A percentile compares a stretch with the other conserved stretches of the same genome.
Evolutionary conservation across 2,329 filamentous ascomycete species (phyloP).

Genomic region (Neofusicoccum cordaticola): DNA sequence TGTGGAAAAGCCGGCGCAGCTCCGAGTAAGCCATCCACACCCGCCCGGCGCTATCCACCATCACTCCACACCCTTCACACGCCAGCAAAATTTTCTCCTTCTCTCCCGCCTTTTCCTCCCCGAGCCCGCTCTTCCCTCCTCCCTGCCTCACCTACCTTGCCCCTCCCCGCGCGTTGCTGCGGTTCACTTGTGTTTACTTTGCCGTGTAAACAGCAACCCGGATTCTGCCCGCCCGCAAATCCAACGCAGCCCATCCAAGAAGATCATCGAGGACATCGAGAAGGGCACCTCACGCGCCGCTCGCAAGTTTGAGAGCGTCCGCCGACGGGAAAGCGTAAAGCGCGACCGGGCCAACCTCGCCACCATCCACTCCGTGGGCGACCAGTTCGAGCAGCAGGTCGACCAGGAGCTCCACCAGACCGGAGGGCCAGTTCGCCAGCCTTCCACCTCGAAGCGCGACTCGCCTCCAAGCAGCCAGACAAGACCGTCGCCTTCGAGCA

Average conservation of each 20-base stretch:
- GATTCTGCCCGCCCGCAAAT: background rate
- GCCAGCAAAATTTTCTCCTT: constrained; percentile 21
- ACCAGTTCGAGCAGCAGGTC: constrained; percentile 15
- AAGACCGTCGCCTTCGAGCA: background rate
- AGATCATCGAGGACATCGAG: constrained; percentile 39
- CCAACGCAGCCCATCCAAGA: constrained; percentile 28
- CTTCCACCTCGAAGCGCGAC: constrained; percentile 24
- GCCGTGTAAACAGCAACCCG: constrained; percentile 4
- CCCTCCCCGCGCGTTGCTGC: constrained; percentile 4
- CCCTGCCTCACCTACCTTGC: background rate
- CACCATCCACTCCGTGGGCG: constrained; percentile 17
- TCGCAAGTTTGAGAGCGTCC: constrained; percentile 10
- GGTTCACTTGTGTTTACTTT: constrained; percentile 4
- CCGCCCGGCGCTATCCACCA: constrained; percentile 17
- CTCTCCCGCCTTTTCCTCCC: constrained; percentile 17
- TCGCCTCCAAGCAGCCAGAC: background rate
- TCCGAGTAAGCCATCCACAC: constrained; percentile 36
- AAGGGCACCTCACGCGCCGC: constrained; percentile 16
- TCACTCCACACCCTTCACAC: constrained; percentile 13
- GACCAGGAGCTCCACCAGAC: background rate
- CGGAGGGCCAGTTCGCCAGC: constrained; percentile 20
- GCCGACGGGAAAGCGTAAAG: constrained; percentile 9
- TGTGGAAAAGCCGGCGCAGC: constrained; percentile 38
- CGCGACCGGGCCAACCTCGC: constrained; percentile 9
- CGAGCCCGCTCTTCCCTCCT: background rate